A percentile compares a stretch with the other conserved stretches of the same genome.
phyloP scores from a whole-genome alignment of 164 flowering plant species.

The Akebia trifoliata region DNA sequence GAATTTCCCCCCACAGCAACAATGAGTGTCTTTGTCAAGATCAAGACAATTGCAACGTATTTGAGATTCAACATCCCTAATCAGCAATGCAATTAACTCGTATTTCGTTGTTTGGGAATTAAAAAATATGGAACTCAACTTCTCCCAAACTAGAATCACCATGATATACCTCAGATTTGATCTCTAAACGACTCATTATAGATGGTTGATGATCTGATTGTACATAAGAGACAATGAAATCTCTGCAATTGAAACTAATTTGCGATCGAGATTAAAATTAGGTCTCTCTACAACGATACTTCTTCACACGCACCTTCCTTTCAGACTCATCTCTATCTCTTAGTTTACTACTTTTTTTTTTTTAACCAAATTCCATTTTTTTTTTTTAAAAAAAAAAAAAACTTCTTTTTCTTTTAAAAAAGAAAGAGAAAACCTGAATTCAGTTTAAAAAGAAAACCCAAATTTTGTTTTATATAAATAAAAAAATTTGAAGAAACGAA shows the following conservation, averaged over 20 bases:
- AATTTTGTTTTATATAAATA: too few relatives aligned
- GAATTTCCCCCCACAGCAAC: too few relatives aligned
- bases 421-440: too few relatives aligned
- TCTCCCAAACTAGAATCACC: conserved; percentile 74
- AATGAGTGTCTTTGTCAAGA: conserved; percentile 94
- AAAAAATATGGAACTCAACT: conserved; percentile 47
- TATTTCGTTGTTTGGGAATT: conserved; percentile 82
- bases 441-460: too few relatives aligned
- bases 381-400: too few relatives aligned
- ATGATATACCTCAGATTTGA: conserved; percentile 55
- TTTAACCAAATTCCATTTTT: too few relatives aligned
- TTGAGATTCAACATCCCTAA: conserved; percentile 70
- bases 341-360: too few relatives aligned
- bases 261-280: background rate
- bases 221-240: too few relatives aligned
- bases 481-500: too few relatives aligned
- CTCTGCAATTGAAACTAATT: background rate
- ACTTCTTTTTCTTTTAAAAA: too few relatives aligned
- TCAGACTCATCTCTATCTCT: conserved; percentile 18
- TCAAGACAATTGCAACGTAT: conserved; percentile 90
- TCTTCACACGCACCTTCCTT: conserved; percentile 8
- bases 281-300: background rate
- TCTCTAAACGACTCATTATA: conserved; percentile 63
- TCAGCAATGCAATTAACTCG: conserved; percentile 64
- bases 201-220: too few relatives aligned